Percentiles rank a stretch among this genome's conserved stretches.
phyloP scores from a whole-genome alignment of 2,329 filamentous ascomycete species.

The Tolypocladium inflatum region DNA sequence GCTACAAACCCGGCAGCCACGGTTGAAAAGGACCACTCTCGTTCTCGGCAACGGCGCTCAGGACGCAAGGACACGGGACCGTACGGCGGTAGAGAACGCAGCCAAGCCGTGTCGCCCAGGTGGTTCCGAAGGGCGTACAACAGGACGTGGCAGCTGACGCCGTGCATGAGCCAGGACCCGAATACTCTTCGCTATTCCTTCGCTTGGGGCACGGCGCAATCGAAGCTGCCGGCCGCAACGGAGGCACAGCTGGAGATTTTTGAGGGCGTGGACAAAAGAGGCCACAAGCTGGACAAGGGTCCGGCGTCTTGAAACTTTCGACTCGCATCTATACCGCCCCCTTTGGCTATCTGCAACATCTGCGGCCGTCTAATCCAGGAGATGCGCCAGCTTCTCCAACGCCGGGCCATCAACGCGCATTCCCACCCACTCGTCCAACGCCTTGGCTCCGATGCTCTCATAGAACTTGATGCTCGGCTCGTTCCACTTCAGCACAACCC shows the following conservation, averaged over 20 bases:
- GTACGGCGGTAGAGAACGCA: constrained; percentile 22
- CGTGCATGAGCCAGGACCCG: constrained; percentile 28
- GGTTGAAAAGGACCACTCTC: constrained; percentile 26
- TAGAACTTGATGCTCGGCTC: constrained; percentile 86
- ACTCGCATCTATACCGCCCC: not conserved
- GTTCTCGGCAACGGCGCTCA: constrained; percentile 21
- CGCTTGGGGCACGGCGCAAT: constrained; percentile 33
- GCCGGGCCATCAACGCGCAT: constrained; percentile 64
- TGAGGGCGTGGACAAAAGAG: constrained; percentile 28
- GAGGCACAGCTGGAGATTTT: constrained; percentile 35
- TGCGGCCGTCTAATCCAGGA: constrained; percentile 18
- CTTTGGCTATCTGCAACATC: not conserved
- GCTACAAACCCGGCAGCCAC: constrained; percentile 26
- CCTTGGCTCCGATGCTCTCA: constrained; percentile 55
- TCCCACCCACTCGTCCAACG: constrained; percentile 63
- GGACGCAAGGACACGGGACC: constrained; percentile 27
- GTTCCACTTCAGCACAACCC: constrained; percentile 91
- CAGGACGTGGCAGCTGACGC: constrained; percentile 33
- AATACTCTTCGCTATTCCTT: constrained; percentile 23
- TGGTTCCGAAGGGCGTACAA: constrained; percentile 39
- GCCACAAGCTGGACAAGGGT: constrained; percentile 7
- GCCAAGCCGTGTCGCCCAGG: constrained; percentile 25
- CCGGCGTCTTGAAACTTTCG: constrained; percentile 2
- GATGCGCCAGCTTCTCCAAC: constrained; percentile 47
- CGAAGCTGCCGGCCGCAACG: constrained; percentile 18